Evolutionary conservation across 129 eudicot genomes (phyloP).

Genomic region (carrot (Daucus carota)): DNA sequence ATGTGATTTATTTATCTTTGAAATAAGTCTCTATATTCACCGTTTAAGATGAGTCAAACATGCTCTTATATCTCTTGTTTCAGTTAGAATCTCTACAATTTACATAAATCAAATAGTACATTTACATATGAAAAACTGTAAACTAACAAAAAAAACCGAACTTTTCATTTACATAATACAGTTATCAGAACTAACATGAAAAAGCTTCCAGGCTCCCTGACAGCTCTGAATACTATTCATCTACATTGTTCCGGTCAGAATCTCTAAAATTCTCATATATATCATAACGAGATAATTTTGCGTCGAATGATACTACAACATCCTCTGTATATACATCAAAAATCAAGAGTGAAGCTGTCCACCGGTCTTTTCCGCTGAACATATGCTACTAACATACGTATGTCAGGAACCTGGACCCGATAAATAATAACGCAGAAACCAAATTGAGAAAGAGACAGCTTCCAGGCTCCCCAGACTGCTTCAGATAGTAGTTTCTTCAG

Average conservation of each 20-base stretch:
- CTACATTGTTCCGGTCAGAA: neutral
- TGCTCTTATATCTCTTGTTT: too few relatives aligned
- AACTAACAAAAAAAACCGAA: neutral
- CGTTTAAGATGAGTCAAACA: too few relatives aligned
- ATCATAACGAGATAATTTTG: too few relatives aligned
- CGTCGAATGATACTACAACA: too few relatives aligned
- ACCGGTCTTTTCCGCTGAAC: too few relatives aligned
- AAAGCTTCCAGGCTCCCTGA: neutral
- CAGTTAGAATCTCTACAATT: too few relatives aligned
- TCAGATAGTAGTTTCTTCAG: neutral
- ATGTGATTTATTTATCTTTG: too few relatives aligned
- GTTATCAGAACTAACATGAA: neutral
- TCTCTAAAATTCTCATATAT: neutral
- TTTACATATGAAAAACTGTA: neutral
- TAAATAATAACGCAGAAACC: neutral
- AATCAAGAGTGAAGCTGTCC: too few relatives aligned
- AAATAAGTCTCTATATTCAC: too few relatives aligned
- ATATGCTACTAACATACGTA: too few relatives aligned
- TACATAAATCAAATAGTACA: neutral
- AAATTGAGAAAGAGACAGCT: neutral
- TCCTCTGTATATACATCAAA: too few relatives aligned
- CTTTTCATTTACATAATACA: neutral
- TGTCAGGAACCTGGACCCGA: too few relatives aligned
- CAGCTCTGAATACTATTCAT: neutral
- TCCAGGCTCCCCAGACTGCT: neutral